A percentile compares a stretch with the other conserved stretches of the same genome.
Evolutionary conservation across 192 early-diverging fungal species (phyloP).

Genomic region (Geranomyces variabilis): DNA sequence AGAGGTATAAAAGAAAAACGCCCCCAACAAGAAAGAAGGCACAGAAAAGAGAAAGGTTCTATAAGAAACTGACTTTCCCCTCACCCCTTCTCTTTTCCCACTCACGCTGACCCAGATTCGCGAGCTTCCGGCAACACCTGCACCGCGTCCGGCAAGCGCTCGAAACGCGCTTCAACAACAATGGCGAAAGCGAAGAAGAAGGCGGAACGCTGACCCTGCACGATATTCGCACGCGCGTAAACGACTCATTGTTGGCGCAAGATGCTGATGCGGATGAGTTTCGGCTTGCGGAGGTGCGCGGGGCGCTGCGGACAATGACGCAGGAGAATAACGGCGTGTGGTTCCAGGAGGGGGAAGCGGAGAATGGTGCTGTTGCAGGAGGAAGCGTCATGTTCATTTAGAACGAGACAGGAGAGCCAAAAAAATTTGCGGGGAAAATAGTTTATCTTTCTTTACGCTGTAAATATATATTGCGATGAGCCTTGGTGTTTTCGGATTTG

Average conservation of each 20-base stretch:
- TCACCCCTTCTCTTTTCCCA: not conserved
- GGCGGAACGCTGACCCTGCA: slow-evolving; percentile 35
- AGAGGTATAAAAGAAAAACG: not conserved
- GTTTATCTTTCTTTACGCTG: too few species aligned
- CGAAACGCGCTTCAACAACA: too few species aligned
- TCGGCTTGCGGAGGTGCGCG: slow-evolving; percentile 31
- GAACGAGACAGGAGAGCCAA: too few species aligned
- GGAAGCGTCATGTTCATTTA: slow-evolving; percentile 52
- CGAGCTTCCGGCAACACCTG: slow-evolving; percentile 31
- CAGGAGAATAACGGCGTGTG: slow-evolving; percentile 45
- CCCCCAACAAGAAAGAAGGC: too few species aligned
- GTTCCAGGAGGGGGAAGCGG: slow-evolving; percentile 48
- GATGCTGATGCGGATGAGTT: slow-evolving; percentile 44
- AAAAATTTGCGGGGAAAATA: too few species aligned
- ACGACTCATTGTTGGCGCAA: slow-evolving; percentile 33
- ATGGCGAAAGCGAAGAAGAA: slow-evolving; percentile 9
- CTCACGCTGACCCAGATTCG: slow-evolving; percentile 1
- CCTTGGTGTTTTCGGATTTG: too few species aligned
- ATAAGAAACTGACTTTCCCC: not conserved
- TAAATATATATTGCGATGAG: too few species aligned
- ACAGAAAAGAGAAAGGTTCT: not conserved
- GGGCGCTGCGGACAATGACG: slow-evolving; percentile 36
- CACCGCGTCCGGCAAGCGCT: slow-evolving; percentile 21
- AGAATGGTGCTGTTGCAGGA: too few species aligned
- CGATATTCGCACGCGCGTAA: slow-evolving; percentile 44